Percentiles rank a stretch among this genome's conserved stretches.
These are phyloP conservation scores for Eremochloa ophiuroides DNA, from an alignment of 176 grass and related monocot genomes.

Conservation along the genomic window DNA sequence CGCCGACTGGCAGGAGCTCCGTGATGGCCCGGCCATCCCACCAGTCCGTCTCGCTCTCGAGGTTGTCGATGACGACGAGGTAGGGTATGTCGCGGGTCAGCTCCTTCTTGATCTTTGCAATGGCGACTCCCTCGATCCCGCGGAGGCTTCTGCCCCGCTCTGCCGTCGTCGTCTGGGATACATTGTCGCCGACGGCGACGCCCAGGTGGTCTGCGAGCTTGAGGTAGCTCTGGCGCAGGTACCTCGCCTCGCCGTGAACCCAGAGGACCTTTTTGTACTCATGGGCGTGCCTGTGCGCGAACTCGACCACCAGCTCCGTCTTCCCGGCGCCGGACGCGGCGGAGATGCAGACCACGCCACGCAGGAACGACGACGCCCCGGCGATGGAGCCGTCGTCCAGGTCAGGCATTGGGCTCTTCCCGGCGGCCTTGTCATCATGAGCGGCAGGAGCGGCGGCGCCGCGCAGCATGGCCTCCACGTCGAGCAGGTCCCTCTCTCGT, in stretches of 20 bases:
- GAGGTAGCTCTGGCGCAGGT: constrained; percentile 54
- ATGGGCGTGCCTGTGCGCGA: constrained; percentile 44
- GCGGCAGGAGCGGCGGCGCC: neutral
- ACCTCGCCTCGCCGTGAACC: constrained; percentile 56
- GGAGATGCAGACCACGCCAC: constrained; percentile 41
- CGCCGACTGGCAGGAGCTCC: constrained; percentile 45
- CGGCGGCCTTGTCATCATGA: neutral
- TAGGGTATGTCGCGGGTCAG: constrained; percentile 52
- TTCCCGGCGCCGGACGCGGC: constrained; percentile 56
- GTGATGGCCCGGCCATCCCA: constrained; percentile 45
- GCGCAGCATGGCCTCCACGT: constrained; percentile 38
- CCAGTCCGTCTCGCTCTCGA: constrained; percentile 63
- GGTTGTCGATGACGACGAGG: constrained; percentile 60
- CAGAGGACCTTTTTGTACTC: constrained; percentile 61
- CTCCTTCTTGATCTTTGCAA: constrained; percentile 55
- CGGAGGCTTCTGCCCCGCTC: constrained; percentile 2
- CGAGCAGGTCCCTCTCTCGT: constrained; percentile 37
- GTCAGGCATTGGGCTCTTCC: neutral
- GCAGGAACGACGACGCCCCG: neutral
- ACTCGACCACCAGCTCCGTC: constrained; percentile 58
- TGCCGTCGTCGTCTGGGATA: neutral
- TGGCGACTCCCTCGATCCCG: constrained; percentile 44
- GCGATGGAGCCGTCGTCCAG: neutral
- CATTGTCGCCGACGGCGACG: constrained; percentile 26
- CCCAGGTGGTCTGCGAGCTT: constrained; percentile 40